phyloP scores from a whole-genome alignment of 2,329 filamentous ascomycete species.

The Aspergillus thermomutatus region DNA sequence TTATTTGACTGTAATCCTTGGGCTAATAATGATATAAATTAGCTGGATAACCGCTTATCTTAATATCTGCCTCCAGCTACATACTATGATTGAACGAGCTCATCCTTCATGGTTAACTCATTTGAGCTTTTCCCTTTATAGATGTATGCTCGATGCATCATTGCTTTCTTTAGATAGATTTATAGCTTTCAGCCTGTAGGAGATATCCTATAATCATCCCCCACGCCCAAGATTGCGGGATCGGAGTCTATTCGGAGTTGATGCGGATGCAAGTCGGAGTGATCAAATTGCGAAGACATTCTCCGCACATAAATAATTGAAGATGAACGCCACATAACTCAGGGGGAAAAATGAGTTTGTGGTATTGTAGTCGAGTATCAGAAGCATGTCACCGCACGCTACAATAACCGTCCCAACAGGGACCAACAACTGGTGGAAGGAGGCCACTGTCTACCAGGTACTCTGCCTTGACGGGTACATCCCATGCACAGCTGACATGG shows the following conservation, averaged over 20 bases:
- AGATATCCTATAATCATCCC: too few relatives aligned
- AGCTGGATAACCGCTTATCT: too few relatives aligned
- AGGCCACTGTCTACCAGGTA: slow-evolving; percentile 32
- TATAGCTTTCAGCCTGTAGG: too few relatives aligned
- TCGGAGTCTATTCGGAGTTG: slow-evolving; percentile 3
- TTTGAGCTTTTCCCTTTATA: too few relatives aligned
- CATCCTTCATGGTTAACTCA: too few relatives aligned
- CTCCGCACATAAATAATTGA: background rate
- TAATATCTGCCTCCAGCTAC: too few relatives aligned
- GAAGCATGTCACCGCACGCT: slow-evolving; percentile 17
- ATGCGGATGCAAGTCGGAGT: background rate
- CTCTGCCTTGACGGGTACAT: background rate
- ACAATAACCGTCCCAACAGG: slow-evolving; percentile 14
- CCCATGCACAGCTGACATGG: background rate
- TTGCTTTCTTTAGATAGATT: too few relatives aligned
- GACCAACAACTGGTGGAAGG: slow-evolving; percentile 35
- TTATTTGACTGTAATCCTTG: too few relatives aligned
- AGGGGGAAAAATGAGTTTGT: background rate
- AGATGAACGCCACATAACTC: too few relatives aligned
- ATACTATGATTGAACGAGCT: too few relatives aligned
- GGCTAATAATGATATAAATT: too few relatives aligned
- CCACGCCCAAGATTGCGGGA: slow-evolving; percentile 21
- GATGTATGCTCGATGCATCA: too few relatives aligned
- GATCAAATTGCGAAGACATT: background rate
- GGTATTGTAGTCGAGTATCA: background rate